phyloP scores from a whole-genome alignment of 495 filamentous ascomycete species.

The Xylaria scruposa region DNA sequence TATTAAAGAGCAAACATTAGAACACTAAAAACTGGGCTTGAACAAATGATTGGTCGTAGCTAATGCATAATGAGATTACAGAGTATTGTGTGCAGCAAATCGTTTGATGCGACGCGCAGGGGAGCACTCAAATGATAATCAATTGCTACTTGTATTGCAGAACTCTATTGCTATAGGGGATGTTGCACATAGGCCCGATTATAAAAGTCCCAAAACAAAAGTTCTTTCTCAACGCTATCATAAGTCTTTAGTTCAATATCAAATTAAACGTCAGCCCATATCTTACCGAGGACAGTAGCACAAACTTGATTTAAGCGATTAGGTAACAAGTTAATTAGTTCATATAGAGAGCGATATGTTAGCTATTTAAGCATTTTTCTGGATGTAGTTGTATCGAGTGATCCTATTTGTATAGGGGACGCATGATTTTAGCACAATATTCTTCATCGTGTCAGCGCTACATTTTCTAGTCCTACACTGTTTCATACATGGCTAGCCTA shows the following conservation, averaged over 20 bases:
- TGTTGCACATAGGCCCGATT: not conserved
- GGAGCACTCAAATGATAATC: not conserved
- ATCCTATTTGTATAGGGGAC: not conserved
- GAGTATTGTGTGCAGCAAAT: not conserved
- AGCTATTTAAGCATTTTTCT: not conserved
- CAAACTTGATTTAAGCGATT: not conserved
- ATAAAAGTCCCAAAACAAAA: not conserved
- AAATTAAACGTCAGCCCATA: not conserved
- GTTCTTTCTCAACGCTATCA: not conserved
- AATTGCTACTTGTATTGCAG: not conserved
- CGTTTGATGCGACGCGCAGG: not conserved
- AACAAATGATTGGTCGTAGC: not conserved
- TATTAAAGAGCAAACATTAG: not conserved
- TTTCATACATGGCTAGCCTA: not conserved
- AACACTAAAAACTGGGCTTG: not conserved
- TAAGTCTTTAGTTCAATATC: not conserved
- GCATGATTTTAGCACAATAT: not conserved
- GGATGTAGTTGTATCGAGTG: not conserved
- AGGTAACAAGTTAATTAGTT: not conserved
- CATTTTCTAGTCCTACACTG: not conserved
- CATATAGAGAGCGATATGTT: not conserved
- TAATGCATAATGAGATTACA: slow-evolving; percentile 19
- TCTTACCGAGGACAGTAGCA: not conserved
- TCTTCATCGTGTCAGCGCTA: not conserved
- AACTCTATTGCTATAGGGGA: not conserved